A percentile compares a stretch with the other conserved stretches of the same genome.
Evolutionary conservation across 2,329 filamentous ascomycete genomes (phyloP).

Genomic region (Xylaria polymorpha): DNA sequence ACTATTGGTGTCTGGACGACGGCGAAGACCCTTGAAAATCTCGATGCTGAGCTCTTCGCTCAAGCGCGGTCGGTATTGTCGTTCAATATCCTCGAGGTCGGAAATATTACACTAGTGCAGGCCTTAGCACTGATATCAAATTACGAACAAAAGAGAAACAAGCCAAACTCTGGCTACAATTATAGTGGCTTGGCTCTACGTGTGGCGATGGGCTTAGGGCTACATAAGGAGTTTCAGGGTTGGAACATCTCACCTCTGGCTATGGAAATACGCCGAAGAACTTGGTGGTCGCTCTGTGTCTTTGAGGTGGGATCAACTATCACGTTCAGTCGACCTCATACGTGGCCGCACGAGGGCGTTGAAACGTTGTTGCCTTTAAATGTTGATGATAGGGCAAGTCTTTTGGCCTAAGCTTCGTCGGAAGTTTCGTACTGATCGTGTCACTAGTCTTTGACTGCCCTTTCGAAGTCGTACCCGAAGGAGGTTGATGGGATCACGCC

Average conservation of each 20-base stretch:
- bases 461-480: constrained; percentile 16
- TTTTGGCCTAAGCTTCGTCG: neutral
- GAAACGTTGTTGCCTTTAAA: constrained; percentile 23
- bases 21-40: constrained; percentile 18
- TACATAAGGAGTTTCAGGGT: constrained; percentile 58
- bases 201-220: constrained; percentile 61
- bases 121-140: constrained; percentile 50
- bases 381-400: constrained; percentile 18
- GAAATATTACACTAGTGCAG: constrained; percentile 50
- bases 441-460: constrained; percentile 16
- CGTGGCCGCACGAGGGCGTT: constrained; percentile 21
- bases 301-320: constrained; percentile 54
- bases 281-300: constrained; percentile 56
- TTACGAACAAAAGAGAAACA: constrained; percentile 59
- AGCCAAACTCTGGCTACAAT: constrained; percentile 64
- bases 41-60: constrained; percentile 14
- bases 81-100: constrained; percentile 47
- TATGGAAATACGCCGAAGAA: constrained; percentile 52
- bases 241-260: constrained; percentile 47
- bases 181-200: constrained; percentile 60
- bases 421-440: neutral
- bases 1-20: constrained; percentile 39
- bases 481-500: constrained; percentile 14
- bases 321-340: constrained; percentile 49
- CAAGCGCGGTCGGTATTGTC: constrained; percentile 15